Base-by-base conservation (phyloP, 2,329 filamentous ascomycete genomes). In the Niveomyces coronatus region DNA sequence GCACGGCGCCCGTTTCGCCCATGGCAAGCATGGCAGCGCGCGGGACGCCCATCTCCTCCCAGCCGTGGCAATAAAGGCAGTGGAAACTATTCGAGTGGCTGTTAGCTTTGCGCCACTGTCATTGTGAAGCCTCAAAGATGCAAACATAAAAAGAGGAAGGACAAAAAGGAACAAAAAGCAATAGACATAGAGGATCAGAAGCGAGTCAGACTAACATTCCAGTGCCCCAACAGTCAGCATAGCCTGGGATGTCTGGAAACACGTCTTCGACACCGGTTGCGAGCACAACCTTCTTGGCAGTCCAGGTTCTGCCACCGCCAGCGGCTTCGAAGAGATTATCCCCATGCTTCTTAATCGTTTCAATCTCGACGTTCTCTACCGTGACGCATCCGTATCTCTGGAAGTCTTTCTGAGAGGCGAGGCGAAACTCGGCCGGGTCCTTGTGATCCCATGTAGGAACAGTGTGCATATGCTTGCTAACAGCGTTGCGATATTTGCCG, bases 31-130 rank as follows among this genome's bases (percentile, higher is more conserved):
- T 48, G 1, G 69, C 70, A 0, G 61, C 62, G 0, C 65, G 65
- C 0, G 55, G 47, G 3, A 54, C 50, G 2, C 68, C 70, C 11
- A 66, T 61, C 35, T 77, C 69, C 44, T 79, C 74, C 49, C 64
- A 78, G 4, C 74, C 74, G 44, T 77, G 64, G 51, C 73, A 79
- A 47, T 70, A 75, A 1, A 78, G 61, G 45, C 73, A 79, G 47
- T 77, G 72, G 45, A 71, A 77, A 31, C 64, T 39, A 15, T 15
- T 17, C 9, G 14, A 11, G 11, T 8, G 8, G 8, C 2, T 67
- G 22, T 5, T 20, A 20, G 19, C 22, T n/a, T n/a, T n/a, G n/a
- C n/a, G n/a, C n/a, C n/a, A n/a, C n/a, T n/a, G n/a, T n/a, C n/a
- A n/a, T n/a, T n/a, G n/a, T n/a, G n/a, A n/a, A n/a, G n/a, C n/a